Base-by-base conservation (phyloP, 169 alveolate genomes). In the Plasmodium coatneyi region DNA sequence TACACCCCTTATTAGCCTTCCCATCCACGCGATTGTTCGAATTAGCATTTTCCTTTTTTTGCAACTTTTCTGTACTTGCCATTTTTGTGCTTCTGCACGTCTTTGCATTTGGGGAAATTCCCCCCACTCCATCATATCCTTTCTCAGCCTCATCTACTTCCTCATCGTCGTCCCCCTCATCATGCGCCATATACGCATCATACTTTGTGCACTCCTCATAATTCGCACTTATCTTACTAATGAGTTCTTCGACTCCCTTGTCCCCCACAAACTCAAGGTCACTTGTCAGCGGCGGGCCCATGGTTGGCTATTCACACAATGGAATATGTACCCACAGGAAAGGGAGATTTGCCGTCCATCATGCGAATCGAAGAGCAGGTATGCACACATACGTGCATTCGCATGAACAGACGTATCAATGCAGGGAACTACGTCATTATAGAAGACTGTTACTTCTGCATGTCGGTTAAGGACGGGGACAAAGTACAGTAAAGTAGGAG, bases 121-220 rank as follows among this genome's bases (percentile, higher is more conserved):
- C 14, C 34, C 66, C 52, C 14, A 80, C 49, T 70, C 49, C 7
- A 6, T 46, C 87, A 30, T 92, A 5, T 54, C 71, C 92, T 34
- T 87, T 92, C 14, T 71, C 60, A 16, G 5, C 96, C 5, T 81
- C 91, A 19, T 30, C 80, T 2, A n/a, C 95, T 34, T 43, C 80
- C 32, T 43, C 95, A 12, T 39, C 86, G 12, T 39, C 86, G 0
- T 28, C 89, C 56, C 74, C 92, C 12, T 16, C 36, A 4, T 86
- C 83, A 70, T 74, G 66, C 36, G 74, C 92, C 16, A 72, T 83
- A 49, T 72, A 90, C 41, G 22, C 39, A 52, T 79, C 95, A 56
- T 95, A 92, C 28, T 92, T 83, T 7, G 36, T 90, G 36, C 91
- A 70, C 54, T 79, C 92, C 72, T 80, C 79, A 83, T 93, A 90